A percentile compares a stretch with the other conserved stretches of the same genome.
Conservation (phyloP, 23 red algal genomes). For the Cyanidiococcus yangmingshanensis region DNA sequence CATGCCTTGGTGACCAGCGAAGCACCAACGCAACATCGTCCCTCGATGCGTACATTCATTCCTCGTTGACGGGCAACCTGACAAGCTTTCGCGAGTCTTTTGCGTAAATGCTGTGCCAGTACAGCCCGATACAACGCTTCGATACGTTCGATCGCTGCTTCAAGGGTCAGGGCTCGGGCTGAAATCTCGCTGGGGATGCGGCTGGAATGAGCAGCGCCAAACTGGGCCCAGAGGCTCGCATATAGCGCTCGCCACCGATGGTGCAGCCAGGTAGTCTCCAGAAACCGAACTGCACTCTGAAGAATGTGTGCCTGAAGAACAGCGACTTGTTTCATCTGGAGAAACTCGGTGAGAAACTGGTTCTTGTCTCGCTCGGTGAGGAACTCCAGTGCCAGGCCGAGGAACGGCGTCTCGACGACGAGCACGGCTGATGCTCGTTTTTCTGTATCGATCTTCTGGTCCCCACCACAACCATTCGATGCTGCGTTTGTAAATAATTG, state of each 20-base stretch:
- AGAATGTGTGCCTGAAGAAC: neutral
- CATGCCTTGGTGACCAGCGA: conserved; percentile 9
- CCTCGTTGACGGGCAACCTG: neutral
- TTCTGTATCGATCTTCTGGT: neutral
- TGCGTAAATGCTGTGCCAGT: neutral
- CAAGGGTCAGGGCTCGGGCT: neutral
- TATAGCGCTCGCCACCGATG: neutral
- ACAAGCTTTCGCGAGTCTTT: neutral
- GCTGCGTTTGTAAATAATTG: too few relatives aligned
- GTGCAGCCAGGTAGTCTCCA: neutral
- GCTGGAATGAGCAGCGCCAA: neutral
- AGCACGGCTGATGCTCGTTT: neutral
- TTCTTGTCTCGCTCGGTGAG: neutral
- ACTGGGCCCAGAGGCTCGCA: neutral
- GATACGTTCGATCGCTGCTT: neutral
- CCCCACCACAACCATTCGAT: too few relatives aligned
- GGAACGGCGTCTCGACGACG: neutral
- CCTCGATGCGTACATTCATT: conserved; percentile 14
- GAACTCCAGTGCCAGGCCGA: neutral
- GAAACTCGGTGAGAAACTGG: neutral
- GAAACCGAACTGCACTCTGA: neutral
- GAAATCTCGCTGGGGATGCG: neutral
- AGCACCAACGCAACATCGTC: neutral
- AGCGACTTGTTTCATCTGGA: neutral
- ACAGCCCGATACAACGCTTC: neutral